phyloP scores from a whole-genome alignment of 148 eudicot genomes.

The Rhododendron griersonianum region DNA sequence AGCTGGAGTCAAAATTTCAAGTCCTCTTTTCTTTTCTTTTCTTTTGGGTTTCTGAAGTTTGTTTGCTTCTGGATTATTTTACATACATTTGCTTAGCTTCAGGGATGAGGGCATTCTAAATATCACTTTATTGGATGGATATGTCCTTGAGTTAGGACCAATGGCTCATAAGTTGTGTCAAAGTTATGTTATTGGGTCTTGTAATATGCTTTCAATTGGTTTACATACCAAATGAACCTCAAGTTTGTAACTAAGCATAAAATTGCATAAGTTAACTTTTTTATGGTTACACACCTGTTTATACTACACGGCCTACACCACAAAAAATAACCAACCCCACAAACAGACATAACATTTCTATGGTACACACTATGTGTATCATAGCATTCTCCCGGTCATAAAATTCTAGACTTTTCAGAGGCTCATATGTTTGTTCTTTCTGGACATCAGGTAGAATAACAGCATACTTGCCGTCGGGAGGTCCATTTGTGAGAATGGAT shows the following conservation, averaged over 20 bases:
- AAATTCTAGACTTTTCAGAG: not conserved
- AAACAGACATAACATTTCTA: not conserved
- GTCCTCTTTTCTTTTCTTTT: not conserved
- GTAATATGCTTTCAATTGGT: not conserved
- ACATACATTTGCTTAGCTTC: not conserved
- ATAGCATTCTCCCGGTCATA: not conserved
- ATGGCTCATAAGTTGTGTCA: not conserved
- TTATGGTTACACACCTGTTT: not conserved
- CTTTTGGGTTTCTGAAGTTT: not conserved
- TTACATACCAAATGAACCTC: not conserved
- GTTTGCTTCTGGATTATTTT: not conserved
- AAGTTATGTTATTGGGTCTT: not conserved
- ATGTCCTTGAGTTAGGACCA: not conserved
- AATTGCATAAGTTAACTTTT: not conserved
- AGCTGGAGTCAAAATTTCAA: not conserved
- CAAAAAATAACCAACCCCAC: not conserved
- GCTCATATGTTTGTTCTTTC: slow-evolving; percentile 2
- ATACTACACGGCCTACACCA: not conserved
- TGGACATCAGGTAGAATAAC: slow-evolving; percentile 67
- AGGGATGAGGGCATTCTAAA: not conserved
- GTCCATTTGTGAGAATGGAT: slow-evolving; percentile 98
- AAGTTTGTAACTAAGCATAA: not conserved
- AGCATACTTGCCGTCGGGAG: slow-evolving; percentile 88
- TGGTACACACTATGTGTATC: not conserved
- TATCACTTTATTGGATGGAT: not conserved